Base-by-base conservation (phyloP, 2,329 filamentous ascomycete species). In the Pseudogymnoascus sp. region DNA sequence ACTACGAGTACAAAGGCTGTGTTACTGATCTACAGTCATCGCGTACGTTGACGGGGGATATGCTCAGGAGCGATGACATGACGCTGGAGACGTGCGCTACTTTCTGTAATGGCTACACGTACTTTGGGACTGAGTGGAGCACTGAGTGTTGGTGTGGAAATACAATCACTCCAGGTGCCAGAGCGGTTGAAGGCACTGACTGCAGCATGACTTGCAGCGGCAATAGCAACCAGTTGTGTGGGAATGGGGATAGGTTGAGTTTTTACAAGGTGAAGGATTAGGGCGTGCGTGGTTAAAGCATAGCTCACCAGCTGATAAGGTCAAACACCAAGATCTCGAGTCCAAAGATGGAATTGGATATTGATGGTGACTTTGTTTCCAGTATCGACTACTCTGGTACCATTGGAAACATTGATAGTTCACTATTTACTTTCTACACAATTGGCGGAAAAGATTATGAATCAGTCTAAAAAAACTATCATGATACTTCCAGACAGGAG, bases 51-150 rank as follows among this genome's bases (percentile, higher is more conserved):
- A 21, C 64, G 14, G 56, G 59, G 16, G 64, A 61, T 5, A 67
- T 67, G 1, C 68, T 66, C 42, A 66, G 68, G 5, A 61, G 65
- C 34, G 66, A 72, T 61, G 60, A 63, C n/a, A 74, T 74, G 73
- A 73, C 72, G 3, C 65, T 75, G 46, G 71, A 76, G 60, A 68
- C 65, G 7, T 77, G 75, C 56, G 68, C 67, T 12, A 53, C 65
- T 0, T 69, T 71, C 42, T 76, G 72, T 56, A 60, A 62, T 5
- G 70, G 68, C 1, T 75, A 71, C 37, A 69, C 63, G 1, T 75
- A 72, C 64, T 75, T 74, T 28, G 77, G 76, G 42, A 71, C 76
- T 6, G 77, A 79, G 63, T 78, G 75, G 66, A 69, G 70, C 36
- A 68, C 69, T 53, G 72, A 76, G 66, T 73, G 73, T 46, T 74